Evolutionary conservation across 2,329 filamentous ascomycete species (phyloP).

Genomic region (Blumeria hordei): DNA sequence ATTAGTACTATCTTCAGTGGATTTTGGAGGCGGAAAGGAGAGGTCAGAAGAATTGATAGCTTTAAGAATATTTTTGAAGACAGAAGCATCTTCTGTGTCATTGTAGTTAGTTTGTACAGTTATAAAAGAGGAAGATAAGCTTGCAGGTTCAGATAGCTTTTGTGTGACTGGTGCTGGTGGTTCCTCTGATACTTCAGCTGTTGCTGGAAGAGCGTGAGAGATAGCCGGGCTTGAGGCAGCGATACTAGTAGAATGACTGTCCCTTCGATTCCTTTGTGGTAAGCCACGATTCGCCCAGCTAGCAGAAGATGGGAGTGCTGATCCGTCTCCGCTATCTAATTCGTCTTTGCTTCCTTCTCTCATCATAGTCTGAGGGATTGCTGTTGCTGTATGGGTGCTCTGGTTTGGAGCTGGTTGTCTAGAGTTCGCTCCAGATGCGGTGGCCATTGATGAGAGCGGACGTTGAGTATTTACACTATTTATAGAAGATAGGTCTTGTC

Average conservation of each 20-base stretch:
- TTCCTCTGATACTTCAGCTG: conserved; percentile 25
- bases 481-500: conserved; percentile 83
- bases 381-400: conserved; percentile 13
- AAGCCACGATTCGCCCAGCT: conserved; percentile 65
- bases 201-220: conserved; percentile 30
- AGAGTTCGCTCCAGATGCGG: conserved; percentile 27
- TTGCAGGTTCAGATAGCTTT: neutral
- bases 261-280: conserved; percentile 40
- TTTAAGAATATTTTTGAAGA: conserved; percentile 19
- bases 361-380: conserved; percentile 37
- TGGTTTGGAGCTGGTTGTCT: conserved; percentile 21
- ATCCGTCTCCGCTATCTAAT: conserved; percentile 49
- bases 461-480: conserved; percentile 68
- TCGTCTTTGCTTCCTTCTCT: conserved; percentile 59
- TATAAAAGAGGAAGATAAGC: neutral
- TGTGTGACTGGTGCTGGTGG: conserved; percentile 8
- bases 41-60: conserved; percentile 23
- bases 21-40: conserved; percentile 24
- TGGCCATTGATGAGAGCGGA: conserved; percentile 28
- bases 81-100: conserved; percentile 7
- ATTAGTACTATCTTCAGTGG: conserved; percentile 16
- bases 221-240: conserved; percentile 63
- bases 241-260: conserved; percentile 59
- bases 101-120: conserved; percentile 3
- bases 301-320: conserved; percentile 78